phyloP scores from a whole-genome alignment of 2,329 filamentous ascomycete species.

The Ustulina deusta region DNA sequence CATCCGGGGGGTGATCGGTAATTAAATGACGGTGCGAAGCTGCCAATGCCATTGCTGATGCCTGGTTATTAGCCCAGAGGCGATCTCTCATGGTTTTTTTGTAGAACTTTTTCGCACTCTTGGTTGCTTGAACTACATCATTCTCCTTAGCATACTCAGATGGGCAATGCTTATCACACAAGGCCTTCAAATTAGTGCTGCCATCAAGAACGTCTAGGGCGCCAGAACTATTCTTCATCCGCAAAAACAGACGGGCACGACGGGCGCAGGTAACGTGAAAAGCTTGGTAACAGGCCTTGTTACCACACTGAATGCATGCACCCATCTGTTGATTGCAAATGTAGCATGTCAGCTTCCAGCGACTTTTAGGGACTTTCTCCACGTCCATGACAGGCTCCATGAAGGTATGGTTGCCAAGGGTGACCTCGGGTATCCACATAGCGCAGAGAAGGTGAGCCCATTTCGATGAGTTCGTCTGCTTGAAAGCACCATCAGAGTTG shows the following conservation, averaged over 20 bases:
- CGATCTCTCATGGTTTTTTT: slow-evolving; percentile 88
- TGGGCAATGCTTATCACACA: slow-evolving; percentile 95
- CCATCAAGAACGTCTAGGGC: slow-evolving; percentile 81
- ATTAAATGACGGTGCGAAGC: slow-evolving; percentile 74
- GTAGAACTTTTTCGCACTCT: slow-evolving; percentile 89
- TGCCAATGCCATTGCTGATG: slow-evolving; percentile 83
- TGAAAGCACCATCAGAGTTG: slow-evolving; percentile 97
- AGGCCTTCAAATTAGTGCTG: slow-evolving; percentile 87
- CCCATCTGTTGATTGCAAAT: slow-evolving; percentile 98
- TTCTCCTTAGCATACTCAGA: slow-evolving; percentile 89
- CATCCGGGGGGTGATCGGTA: slow-evolving; percentile 79
- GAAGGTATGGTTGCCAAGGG: slow-evolving; percentile 93
- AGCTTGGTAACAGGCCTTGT: slow-evolving; percentile 95
- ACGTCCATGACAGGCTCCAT: slow-evolving; percentile 99
- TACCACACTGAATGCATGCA: slow-evolving; percentile 97
- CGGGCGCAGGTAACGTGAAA: slow-evolving; percentile 98
- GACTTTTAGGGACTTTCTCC: slow-evolving; percentile 93
- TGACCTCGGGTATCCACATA: slow-evolving; percentile 98
- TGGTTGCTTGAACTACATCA: slow-evolving; percentile 81
- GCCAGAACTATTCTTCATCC: slow-evolving; percentile 94
- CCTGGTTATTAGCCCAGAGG: slow-evolving; percentile 92
- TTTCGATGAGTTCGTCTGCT: slow-evolving; percentile 94
- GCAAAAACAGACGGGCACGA: slow-evolving; percentile 86
- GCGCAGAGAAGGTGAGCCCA: slow-evolving; percentile 97
- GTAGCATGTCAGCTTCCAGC: slow-evolving; percentile 95